phyloP scores from a whole-genome alignment of 306 rosid genomes.

The Heteromeles arbutifolia region DNA sequence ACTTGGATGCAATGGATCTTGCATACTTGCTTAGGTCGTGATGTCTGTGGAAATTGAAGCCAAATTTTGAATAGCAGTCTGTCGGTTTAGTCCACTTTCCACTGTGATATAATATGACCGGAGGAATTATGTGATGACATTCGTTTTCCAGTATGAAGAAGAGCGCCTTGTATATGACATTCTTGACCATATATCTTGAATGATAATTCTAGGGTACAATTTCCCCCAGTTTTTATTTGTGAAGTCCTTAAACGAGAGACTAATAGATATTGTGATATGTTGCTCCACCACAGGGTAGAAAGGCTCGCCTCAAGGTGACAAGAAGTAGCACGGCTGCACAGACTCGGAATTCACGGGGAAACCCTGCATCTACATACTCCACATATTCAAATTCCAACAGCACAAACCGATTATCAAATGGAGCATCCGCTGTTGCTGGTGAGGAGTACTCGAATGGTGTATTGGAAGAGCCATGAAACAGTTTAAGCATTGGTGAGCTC shows the following conservation, averaged over 20 bases:
- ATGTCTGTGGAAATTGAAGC: too few species aligned
- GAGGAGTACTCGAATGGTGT: slow-evolving; percentile 79
- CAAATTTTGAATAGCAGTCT: too few species aligned
- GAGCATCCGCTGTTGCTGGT: slow-evolving; percentile 52
- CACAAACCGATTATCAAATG: slow-evolving; percentile 60
- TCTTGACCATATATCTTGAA: too few species aligned
- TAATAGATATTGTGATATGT: neutral
- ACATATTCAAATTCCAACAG: slow-evolving; percentile 50
- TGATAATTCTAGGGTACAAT: too few species aligned
- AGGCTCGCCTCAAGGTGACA: slow-evolving; percentile 85
- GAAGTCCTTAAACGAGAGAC: neutral
- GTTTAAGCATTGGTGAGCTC: neutral
- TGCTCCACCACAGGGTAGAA: slow-evolving; percentile 70
- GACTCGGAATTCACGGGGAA: slow-evolving; percentile 59
- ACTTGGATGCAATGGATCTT: too few species aligned
- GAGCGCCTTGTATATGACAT: too few species aligned
- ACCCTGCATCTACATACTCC: slow-evolving; percentile 53
- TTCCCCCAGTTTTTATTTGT: too few species aligned
- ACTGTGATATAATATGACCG: too few species aligned
- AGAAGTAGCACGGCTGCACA: slow-evolving; percentile 89
- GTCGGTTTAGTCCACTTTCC: too few species aligned
- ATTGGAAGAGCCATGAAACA: slow-evolving; percentile 44
- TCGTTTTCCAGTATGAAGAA: too few species aligned
- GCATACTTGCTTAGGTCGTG: too few species aligned
- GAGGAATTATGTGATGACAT: too few species aligned